Conservation (phyloP, 805 yeast species). For the Metschnikowia cubensis region DNA sequence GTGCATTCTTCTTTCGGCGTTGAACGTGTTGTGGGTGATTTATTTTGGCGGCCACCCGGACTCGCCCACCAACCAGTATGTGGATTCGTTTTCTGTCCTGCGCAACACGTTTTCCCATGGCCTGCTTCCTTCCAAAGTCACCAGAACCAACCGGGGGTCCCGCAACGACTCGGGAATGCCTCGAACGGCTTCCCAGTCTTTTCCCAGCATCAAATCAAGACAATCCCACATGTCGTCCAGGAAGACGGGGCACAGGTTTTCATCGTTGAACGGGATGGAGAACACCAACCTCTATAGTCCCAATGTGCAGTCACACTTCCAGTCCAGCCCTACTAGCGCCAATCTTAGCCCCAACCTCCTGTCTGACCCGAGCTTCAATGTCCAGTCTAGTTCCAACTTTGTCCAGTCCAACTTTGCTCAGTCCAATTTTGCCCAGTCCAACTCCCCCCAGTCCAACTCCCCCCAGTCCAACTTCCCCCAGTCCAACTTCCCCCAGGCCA, state of each 20-base stretch:
- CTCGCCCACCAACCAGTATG: conserved; percentile 78
- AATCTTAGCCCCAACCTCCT: too few relatives aligned
- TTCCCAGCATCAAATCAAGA: conserved; percentile 33
- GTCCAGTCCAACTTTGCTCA: too few relatives aligned
- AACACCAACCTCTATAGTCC: conserved; percentile 22
- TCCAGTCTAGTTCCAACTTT: too few relatives aligned
- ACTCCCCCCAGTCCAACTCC: too few relatives aligned
- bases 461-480: too few relatives aligned
- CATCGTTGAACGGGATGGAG: conserved; percentile 61
- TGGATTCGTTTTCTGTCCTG: conserved; percentile 74
- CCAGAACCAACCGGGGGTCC: conserved; percentile 17
- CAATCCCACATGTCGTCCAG: conserved; percentile 33
- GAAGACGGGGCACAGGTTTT: conserved; percentile 41
- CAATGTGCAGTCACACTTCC: too few relatives aligned
- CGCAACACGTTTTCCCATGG: conserved; percentile 35
- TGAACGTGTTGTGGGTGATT: conserved; percentile 80
- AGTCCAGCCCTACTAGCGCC: too few relatives aligned
- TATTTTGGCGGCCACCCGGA: conserved; percentile 89
- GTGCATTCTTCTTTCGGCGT: conserved; percentile 75
- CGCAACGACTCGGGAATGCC: conserved; percentile 24
- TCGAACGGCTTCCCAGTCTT: conserved; percentile 17
- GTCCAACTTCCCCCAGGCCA: too few relatives aligned
- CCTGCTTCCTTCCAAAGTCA: conserved; percentile 22
- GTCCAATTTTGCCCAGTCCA: too few relatives aligned
- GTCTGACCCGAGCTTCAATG: too few relatives aligned